Percentiles rank a stretch among this genome's conserved stretches.
Conservation (phyloP, 1,139 yeast genomes). For the Lodderomyces pseudojiufengensis region DNA sequence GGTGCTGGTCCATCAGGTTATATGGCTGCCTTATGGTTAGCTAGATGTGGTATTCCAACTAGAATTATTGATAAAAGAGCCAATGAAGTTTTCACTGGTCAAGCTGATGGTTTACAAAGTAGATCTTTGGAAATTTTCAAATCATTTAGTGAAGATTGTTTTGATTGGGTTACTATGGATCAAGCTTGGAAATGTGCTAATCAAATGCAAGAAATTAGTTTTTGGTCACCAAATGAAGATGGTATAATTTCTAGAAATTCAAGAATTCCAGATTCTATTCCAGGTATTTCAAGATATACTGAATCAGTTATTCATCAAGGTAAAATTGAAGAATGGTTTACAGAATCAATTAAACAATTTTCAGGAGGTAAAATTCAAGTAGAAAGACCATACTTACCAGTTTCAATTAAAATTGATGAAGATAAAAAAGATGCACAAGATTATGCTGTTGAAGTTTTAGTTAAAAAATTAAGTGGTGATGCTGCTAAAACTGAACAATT, state of each 20-base stretch:
- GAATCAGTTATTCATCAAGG: conserved; percentile 33
- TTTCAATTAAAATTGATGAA: conserved; percentile 17
- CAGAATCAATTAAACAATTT: conserved; percentile 24
- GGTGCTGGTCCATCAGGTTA: conserved; percentile 39
- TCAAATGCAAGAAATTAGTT: conserved; percentile 23
- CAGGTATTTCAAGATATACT: conserved; percentile 28
- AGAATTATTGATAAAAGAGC: conserved; percentile 31
- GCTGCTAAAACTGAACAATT: conserved; percentile 21
- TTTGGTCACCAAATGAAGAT: conserved; percentile 22
- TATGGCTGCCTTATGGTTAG: conserved; percentile 28
- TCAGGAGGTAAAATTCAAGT: conserved; percentile 19
- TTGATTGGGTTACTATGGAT: conserved; percentile 25
- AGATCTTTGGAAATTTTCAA: conserved; percentile 31
- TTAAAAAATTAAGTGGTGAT: conserved; percentile 12
- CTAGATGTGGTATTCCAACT: conserved; percentile 26
- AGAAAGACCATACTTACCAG: conserved; percentile 26
- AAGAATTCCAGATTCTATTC: conserved; percentile 24
- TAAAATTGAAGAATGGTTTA: conserved; percentile 25
- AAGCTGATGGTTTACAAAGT: conserved; percentile 31
- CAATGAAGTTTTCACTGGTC: conserved; percentile 27
- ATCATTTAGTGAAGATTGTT: conserved; percentile 15
- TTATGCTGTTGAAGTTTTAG: conserved; percentile 26
- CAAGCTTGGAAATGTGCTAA: conserved; percentile 26
- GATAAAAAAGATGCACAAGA: conserved; percentile 15
- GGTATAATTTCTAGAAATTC: conserved; percentile 20